phyloP scores from a whole-genome alignment of 148 eudicot genomes.

The Vaccinium macrocarpon region DNA sequence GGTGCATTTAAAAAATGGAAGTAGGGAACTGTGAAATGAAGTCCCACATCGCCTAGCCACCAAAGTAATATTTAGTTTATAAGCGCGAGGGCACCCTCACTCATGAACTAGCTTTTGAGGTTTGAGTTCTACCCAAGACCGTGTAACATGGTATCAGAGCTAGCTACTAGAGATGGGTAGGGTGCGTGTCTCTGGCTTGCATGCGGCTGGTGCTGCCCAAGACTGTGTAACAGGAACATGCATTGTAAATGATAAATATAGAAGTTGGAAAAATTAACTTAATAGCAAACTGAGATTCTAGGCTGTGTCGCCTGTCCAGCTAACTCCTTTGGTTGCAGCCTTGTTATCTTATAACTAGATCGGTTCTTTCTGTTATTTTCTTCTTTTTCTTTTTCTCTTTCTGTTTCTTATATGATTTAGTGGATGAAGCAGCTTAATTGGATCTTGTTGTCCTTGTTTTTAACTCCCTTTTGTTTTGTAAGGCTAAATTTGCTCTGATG shows the following conservation, averaged over 20 bases:
- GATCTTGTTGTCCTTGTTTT: not conserved
- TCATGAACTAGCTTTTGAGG: too few species aligned
- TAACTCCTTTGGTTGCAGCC: not conserved
- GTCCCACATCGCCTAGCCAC: too few species aligned
- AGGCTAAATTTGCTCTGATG: too few species aligned
- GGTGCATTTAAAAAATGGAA: not conserved
- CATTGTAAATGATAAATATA: too few species aligned
- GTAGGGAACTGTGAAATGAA: not conserved
- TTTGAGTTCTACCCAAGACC: too few species aligned
- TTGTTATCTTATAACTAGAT: not conserved
- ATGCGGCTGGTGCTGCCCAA: too few species aligned
- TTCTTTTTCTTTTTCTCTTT: not conserved
- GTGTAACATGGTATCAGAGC: too few species aligned
- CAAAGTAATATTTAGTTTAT: too few species aligned
- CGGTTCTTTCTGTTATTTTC: not conserved
- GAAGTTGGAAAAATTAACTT: not conserved
- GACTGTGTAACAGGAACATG: not conserved
- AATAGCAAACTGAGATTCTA: not conserved
- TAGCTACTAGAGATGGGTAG: too few species aligned
- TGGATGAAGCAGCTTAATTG: not conserved
- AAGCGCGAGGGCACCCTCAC: too few species aligned
- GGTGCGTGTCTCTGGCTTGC: too few species aligned
- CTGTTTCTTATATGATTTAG: not conserved
- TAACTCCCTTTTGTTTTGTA: not conserved
- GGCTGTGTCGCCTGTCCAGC: not conserved